These are phyloP conservation scores for Lepidium didymum DNA, from an alignment of 345 rosid species.

Conservation along the genomic window DNA sequence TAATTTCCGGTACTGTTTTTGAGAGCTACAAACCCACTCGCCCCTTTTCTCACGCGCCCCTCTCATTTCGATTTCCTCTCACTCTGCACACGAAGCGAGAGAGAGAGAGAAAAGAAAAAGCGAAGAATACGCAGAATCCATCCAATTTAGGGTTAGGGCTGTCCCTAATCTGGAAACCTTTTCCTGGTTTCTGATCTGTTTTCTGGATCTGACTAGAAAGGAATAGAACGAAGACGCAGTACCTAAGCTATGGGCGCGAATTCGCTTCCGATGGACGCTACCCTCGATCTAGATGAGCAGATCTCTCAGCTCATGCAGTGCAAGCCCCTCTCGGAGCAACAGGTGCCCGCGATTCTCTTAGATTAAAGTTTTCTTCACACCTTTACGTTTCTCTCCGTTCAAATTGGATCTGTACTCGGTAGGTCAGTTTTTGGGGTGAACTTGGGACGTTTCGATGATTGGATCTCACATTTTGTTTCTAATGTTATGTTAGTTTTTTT, in stretches of 20 bases:
- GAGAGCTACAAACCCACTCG: conserved; percentile 28
- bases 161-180: conserved; percentile 41
- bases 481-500: neutral
- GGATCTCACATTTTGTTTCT: conserved; percentile 13
- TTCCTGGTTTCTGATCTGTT: conserved; percentile 20
- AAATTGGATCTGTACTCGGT: neutral
- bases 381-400: neutral
- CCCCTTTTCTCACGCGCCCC: conserved; percentile 30
- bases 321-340: conserved; percentile 81
- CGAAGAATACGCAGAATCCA: conserved; percentile 28
- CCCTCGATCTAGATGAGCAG: conserved; percentile 69
- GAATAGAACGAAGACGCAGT: neutral
- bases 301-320: conserved; percentile 90
- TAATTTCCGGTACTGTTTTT: neutral
- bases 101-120: conserved; percentile 11
- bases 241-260: conserved; percentile 54
- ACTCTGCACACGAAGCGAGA: conserved; percentile 8
- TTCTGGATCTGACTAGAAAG: neutral
- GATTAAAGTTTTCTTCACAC: neutral
- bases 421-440: neutral
- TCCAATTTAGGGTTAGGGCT: conserved; percentile 51
- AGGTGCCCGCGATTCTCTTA: conserved; percentile 33
- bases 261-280: conserved; percentile 53
- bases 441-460: neutral
- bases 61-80: conserved; percentile 22